phyloP scores from a whole-genome alignment of 495 filamentous ascomycete genomes.

The Aspergillus asperescens region DNA sequence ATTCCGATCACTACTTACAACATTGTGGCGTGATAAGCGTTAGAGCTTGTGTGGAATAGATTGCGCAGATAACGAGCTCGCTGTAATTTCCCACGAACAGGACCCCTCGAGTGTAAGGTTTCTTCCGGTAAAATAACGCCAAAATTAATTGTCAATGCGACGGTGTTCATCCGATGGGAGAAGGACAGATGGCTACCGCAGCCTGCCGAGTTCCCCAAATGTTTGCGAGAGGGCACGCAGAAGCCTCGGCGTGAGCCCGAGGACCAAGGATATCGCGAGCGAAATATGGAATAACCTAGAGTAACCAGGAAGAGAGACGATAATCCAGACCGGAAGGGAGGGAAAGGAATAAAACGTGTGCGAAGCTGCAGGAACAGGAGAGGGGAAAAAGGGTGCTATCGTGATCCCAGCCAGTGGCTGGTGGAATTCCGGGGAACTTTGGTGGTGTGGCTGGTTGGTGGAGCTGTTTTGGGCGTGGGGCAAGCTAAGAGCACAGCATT shows the following conservation, averaged over 20 bases:
- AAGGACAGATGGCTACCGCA: neutral
- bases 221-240: neutral
- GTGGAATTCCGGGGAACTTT: conserved; percentile 7
- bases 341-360: neutral
- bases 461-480: conserved; percentile 12
- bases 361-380: neutral
- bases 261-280: neutral
- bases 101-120: neutral
- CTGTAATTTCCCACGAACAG: neutral
- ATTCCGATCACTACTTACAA: conserved; percentile 8
- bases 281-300: neutral
- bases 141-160: neutral
- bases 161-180: neutral
- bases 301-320: neutral
- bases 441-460: conserved; percentile 11
- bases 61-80: neutral
- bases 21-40: conserved; percentile 6
- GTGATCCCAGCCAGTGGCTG: neutral
- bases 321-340: neutral
- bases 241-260: neutral
- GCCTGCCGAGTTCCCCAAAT: conserved; percentile 1
- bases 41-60: neutral
- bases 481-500: too few species aligned
- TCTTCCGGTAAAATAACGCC: neutral
- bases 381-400: neutral